Evolutionary conservation across 2,329 filamentous ascomycete species (phyloP).

Genomic region (Keithomyces neogunnii): DNA sequence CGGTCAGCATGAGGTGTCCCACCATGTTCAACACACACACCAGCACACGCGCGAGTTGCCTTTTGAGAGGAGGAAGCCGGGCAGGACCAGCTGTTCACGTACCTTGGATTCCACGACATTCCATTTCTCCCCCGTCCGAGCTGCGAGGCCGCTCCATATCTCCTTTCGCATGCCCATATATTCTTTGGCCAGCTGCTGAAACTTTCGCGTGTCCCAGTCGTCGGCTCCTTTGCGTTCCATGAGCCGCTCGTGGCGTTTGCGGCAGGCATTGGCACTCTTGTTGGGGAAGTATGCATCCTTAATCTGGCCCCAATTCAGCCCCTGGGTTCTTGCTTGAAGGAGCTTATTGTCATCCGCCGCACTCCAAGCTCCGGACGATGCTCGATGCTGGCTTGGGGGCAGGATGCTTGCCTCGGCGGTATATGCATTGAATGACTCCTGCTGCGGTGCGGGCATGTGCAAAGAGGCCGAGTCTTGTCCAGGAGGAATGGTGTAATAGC

Average conservation of each 20-base stretch:
- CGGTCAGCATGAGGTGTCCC: neutral
- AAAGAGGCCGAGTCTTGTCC: slow-evolving; percentile 22
- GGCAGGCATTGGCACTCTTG: slow-evolving; percentile 78
- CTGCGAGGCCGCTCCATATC: slow-evolving; percentile 71
- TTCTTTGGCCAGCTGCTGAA: slow-evolving; percentile 65
- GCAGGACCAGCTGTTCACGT: neutral
- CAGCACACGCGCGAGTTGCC: too few species aligned
- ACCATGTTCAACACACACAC: neutral
- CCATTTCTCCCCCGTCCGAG: slow-evolving; percentile 76
- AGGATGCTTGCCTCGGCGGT: slow-evolving; percentile 22
- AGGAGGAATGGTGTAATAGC: slow-evolving; percentile 31
- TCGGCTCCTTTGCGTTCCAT: slow-evolving; percentile 68
- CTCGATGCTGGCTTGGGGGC: slow-evolving; percentile 41
- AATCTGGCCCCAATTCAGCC: slow-evolving; percentile 79
- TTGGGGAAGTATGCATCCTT: slow-evolving; percentile 65
- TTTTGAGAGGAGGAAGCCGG: too few species aligned
- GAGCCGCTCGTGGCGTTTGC: slow-evolving; percentile 78
- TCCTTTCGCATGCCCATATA: slow-evolving; percentile 74
- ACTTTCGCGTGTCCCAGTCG: slow-evolving; percentile 70
- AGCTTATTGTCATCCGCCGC: slow-evolving; percentile 66
- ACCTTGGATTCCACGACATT: slow-evolving; percentile 58
- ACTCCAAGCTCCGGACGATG: slow-evolving; percentile 63
- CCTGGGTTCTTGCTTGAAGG: slow-evolving; percentile 60
- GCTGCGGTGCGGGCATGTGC: slow-evolving; percentile 9
- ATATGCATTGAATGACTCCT: slow-evolving; percentile 31